phyloP scores from a whole-genome alignment of 306 rosid genomes.

The Castanea mollissima region DNA sequence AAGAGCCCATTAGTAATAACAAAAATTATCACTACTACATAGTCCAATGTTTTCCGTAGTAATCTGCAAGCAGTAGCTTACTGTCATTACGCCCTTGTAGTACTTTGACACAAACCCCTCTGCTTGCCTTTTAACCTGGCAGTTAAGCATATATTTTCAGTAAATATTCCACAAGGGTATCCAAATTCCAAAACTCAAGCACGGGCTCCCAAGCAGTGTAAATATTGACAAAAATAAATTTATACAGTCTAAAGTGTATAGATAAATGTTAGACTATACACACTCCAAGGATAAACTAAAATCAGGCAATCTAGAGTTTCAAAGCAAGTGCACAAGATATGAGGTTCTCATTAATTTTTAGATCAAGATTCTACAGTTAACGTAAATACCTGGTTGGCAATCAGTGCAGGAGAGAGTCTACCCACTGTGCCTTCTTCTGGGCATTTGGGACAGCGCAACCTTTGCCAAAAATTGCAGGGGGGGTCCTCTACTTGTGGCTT shows the following conservation, averaged over 20 bases:
- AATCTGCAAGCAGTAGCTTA: slow-evolving; percentile 32
- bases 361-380: slow-evolving; percentile 5
- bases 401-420: slow-evolving; percentile 69
- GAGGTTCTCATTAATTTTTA: neutral
- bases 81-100: slow-evolving; percentile 71
- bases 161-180: neutral
- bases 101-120: slow-evolving; percentile 66
- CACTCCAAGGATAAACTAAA: neutral
- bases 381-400: slow-evolving; percentile 73
- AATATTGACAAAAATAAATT: neutral
- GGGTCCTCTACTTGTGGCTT: slow-evolving; percentile 38
- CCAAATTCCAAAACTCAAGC: neutral
- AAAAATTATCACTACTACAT: neutral
- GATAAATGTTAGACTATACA: neutral
- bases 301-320: neutral
- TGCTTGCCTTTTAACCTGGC: slow-evolving; percentile 87
- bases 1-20: neutral
- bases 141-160: slow-evolving; percentile 10
- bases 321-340: neutral
- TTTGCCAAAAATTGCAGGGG: slow-evolving; percentile 59
- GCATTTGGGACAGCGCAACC: slow-evolving; percentile 73
- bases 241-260: neutral
- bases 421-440: slow-evolving; percentile 55
- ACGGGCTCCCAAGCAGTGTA: neutral
- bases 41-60: slow-evolving; percentile 5